Evolutionary conservation across 2,329 filamentous ascomycete species (phyloP).

Genomic region (Aspergillus udagawae): DNA sequence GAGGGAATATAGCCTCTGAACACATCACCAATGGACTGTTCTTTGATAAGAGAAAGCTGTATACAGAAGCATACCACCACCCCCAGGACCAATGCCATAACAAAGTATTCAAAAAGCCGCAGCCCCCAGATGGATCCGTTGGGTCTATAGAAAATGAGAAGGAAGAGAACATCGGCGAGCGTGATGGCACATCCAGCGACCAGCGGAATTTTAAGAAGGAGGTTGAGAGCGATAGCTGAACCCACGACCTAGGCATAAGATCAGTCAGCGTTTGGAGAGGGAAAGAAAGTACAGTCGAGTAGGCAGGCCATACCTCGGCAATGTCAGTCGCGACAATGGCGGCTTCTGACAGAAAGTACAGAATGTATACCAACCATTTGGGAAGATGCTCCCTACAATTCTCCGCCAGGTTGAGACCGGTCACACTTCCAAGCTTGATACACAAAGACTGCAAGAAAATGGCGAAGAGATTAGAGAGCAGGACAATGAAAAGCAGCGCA

Average conservation of each 20-base stretch:
- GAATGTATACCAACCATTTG: conserved; percentile 58
- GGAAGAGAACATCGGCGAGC: conserved; percentile 53
- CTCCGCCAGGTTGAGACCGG: conserved; percentile 62
- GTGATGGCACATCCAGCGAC: conserved; percentile 56
- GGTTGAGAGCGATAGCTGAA: conserved; percentile 54
- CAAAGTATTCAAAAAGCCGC: conserved; percentile 52
- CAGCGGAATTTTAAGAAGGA: conserved; percentile 51
- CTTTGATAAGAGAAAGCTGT: conserved; percentile 51
- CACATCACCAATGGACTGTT: conserved; percentile 49
- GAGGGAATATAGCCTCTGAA: conserved; percentile 55
- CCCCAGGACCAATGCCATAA: conserved; percentile 51
- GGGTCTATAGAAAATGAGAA: conserved; percentile 54
- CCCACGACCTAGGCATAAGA: conserved; percentile 48
- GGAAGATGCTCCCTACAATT: conserved; percentile 64
- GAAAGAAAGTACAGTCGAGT: background rate
- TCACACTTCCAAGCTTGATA: conserved; percentile 64
- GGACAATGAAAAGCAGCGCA: conserved; percentile 44
- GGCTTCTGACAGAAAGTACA: conserved; percentile 62
- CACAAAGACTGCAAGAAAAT: conserved; percentile 47
- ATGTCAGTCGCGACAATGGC: conserved; percentile 71
- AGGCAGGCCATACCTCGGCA: conserved; percentile 51
- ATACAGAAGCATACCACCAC: conserved; percentile 57
- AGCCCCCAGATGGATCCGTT: conserved; percentile 50
- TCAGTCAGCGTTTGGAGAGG: background rate
- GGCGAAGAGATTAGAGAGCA: conserved; percentile 47